Evolutionary conservation across 352 stramenopile species (phyloP).

Genomic region (Thalassiosira livingstoniorum): DNA sequence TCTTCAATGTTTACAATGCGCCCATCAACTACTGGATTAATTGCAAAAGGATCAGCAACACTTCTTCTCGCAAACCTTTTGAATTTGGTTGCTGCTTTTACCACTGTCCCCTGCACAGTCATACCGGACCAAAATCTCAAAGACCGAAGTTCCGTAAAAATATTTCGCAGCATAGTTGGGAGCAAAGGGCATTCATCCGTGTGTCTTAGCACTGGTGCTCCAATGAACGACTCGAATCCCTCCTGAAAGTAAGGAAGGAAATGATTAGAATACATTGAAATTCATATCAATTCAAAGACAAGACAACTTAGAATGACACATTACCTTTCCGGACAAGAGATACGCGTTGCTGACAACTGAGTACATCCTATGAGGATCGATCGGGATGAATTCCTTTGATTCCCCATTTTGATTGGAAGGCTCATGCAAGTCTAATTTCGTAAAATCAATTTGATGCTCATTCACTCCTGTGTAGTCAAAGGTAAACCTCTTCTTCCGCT

Average conservation of each 20-base stretch:
- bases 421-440: too few species aligned
- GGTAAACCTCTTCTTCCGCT: too few species aligned
- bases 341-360: constrained; percentile 69
- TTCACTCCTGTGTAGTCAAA: too few species aligned
- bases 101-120: constrained; percentile 19
- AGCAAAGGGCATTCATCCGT: constrained; percentile 62
- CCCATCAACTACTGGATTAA: constrained; percentile 44
- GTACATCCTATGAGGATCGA: constrained; percentile 48
- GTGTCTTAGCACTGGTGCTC: constrained; percentile 56
- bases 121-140: constrained; percentile 35
- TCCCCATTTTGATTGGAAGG: too few species aligned
- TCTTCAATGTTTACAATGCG: too few species aligned
- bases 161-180: constrained; percentile 60
- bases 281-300: too few species aligned
- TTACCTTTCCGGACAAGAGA: constrained; percentile 57
- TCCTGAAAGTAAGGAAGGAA: too few species aligned
- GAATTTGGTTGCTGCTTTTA: constrained; percentile 39
- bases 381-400: constrained; percentile 16
- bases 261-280: too few species aligned
- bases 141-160: constrained; percentile 53
- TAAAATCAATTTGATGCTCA: too few species aligned
- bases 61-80: constrained; percentile 25
- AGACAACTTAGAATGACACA: too few species aligned
- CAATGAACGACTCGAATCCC: constrained; percentile 68
- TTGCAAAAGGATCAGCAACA: constrained; percentile 48